Evolutionary conservation across 139 green algal genomes (phyloP).

Genomic region (Haematococcus lacustris): DNA sequence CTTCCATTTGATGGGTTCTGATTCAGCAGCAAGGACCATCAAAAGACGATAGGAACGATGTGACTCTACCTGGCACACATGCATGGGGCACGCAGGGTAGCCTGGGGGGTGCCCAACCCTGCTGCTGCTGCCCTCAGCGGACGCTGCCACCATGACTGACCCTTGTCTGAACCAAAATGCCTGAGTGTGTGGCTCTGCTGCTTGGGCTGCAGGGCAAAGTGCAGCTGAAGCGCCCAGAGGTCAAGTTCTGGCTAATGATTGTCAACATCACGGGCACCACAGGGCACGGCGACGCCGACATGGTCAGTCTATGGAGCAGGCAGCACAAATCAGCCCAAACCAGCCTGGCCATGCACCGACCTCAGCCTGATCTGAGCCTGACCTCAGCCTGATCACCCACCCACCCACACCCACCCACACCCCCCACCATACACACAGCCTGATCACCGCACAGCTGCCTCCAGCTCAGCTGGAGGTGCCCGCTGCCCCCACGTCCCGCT

Average conservation of each 20-base stretch:
- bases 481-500: no score
- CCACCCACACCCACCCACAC: not conserved
- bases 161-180: not conserved
- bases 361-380: not conserved
- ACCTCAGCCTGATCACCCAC: not conserved
- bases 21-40: no score
- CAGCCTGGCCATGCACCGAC: no score
- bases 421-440: not conserved
- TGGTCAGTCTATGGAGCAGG: not conserved
- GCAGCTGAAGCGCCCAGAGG: conserved; percentile 41
- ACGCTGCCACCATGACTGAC: not conserved
- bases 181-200: no score
- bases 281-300: not conserved
- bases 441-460: conserved; percentile 4
- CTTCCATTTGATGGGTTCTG: no score
- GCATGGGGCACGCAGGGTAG: no score
- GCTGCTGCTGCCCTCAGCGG: not conserved
- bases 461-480: not conserved
- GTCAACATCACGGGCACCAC: conserved; percentile 3
- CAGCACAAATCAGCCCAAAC: not conserved
- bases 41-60: not conserved
- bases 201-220: conserved; percentile 50
- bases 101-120: not conserved
- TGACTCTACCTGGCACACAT: not conserved
- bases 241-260: conserved; percentile 54